Evolutionary conservation across 2,329 filamentous ascomycete species (phyloP), one percentile per base, ranked within the genome.

Genomic region (Epichloe gansuensis): DNA sequence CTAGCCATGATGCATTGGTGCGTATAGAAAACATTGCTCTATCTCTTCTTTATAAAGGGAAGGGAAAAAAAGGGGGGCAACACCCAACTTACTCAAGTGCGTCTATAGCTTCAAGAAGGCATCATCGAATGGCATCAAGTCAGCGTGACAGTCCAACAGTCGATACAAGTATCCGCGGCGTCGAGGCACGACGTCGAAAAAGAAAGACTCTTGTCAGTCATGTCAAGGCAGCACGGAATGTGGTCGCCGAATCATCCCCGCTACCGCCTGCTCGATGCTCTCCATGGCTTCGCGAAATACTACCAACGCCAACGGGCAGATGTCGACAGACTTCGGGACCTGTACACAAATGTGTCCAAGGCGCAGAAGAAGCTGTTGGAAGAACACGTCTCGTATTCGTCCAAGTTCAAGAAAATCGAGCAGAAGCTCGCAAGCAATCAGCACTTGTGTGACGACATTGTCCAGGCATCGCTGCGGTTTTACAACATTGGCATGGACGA

Each of bases 371-470:
- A 65, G 41, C 57, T 57, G 39, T 61, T 85, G 2, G 78, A 82
- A 56, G 73, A 76, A n/a, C 66, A 73, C 2, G 62, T 82, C 42
- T 70, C 77, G 46, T 85, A 81, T 58, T 75, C 75, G 2, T 74
- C 78, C 54, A 80, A 77, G 56, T 71, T 80, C 17, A 62, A 68
- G 13, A 63, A 64, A 1, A 64, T 73, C 9, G 71, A 76, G 11
- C 54, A 67, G 23, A 65, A 75, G 5, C 65, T 79, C 13, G 61
- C 61, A 2, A 55, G 61, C 5, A 80, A 81, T 57, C 70, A 73
- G 9, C 54, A 62, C 0, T 55, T 80, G 2, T 77, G 74, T 37
- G 62, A 72, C 35, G 63, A 62, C 9, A 76, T 80, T 34, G 69
- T 78, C 1, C 53, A 68, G 0, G 54, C 67, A 15, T 75, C 72